Evolutionary conservation across 2,329 filamentous ascomycete genomes (phyloP).

Genomic region (Arachnomyces sp.): DNA sequence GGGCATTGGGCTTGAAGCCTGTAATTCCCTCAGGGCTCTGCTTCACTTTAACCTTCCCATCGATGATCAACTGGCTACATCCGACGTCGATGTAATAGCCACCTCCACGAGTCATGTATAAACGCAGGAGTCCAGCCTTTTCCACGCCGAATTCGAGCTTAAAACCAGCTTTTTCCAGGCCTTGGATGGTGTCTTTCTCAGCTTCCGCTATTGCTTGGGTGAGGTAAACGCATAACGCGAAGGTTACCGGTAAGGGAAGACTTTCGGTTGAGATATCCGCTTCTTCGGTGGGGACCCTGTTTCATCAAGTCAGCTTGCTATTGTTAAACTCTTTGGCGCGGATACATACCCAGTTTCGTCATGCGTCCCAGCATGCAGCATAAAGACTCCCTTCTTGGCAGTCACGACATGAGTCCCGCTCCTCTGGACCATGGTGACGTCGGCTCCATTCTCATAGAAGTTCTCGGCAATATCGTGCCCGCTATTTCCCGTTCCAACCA

Average conservation of each 20-base stretch:
- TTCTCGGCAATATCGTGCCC: conserved; percentile 46
- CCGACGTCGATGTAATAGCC: conserved; percentile 55
- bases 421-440: conserved; percentile 48
- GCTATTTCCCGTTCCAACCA: conserved; percentile 44
- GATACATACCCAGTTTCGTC: conserved; percentile 34
- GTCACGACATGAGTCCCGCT: conserved; percentile 44
- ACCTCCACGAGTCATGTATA: conserved; percentile 43
- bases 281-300: conserved; percentile 42
- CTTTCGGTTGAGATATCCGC: conserved; percentile 42
- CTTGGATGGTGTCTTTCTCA: conserved; percentile 38
- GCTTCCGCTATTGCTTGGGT: conserved; percentile 34
- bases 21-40: conserved; percentile 47
- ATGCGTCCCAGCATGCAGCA: conserved; percentile 38
- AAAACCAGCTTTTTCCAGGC: conserved; percentile 41
- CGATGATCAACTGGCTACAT: conserved; percentile 44
- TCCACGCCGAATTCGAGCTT: conserved; percentile 32
- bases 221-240: conserved; percentile 36
- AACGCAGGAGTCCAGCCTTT: conserved; percentile 33
- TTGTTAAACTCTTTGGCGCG: too few relatives aligned
- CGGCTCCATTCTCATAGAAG: conserved; percentile 41
- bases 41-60: conserved; percentile 54
- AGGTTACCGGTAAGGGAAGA: conserved; percentile 40
- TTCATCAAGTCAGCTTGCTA: too few relatives aligned
- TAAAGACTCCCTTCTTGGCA: conserved; percentile 35
- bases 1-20: conserved; percentile 39